Base-by-base conservation (phyloP, 306 rosid species). In the Sindora glabra region DNA sequence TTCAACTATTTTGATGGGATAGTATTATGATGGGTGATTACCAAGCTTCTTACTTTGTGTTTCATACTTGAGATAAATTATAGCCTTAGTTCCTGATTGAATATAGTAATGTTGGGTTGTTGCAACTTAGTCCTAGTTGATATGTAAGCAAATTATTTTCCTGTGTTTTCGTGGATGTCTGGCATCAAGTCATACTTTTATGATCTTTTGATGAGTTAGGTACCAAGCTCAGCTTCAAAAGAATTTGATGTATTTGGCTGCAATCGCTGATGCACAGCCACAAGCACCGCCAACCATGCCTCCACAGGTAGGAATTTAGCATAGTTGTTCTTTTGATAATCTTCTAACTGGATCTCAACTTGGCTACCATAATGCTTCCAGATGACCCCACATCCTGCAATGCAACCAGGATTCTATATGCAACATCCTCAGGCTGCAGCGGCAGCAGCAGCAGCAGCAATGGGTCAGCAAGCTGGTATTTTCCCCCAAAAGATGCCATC, bases 191-290 rank as follows among this genome's bases (percentile, higher is more conserved):
- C 26, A 38, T 32, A 47, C 39, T 51, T 51, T 18, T 62, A 47
- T 48, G 17, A 62, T 52, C 40, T 15, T 74, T 59, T 64, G 47
- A 50, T 64, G 51, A 22, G 47, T 62, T 58, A 94, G 99, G 86
- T 89, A 86, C 76, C 99, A 89, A 74, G 90, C 95, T 64, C 97
- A 86, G 79, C 99, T 94, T 73, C 99, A 94, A 74, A 94, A 89
- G 86, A 94, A 94, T 77, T 80, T 94, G 70, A 94, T 94, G 97
- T 89, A 94, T 73, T 71, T 94, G 67, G 99, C 99, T 48, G 99
- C 99, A 57, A 94, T 89, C 84, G 99, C 99, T 64, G 97, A 94
- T 75, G 89, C 95, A 4, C 99, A 92, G 70, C 99, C 99, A 21
- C 97, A 77, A 75, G 75, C 95, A 30, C 83, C 97, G 1, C 83